Base-by-base conservation (phyloP, 768 basidiomycete species). In the Agrocybe praecox region DNA sequence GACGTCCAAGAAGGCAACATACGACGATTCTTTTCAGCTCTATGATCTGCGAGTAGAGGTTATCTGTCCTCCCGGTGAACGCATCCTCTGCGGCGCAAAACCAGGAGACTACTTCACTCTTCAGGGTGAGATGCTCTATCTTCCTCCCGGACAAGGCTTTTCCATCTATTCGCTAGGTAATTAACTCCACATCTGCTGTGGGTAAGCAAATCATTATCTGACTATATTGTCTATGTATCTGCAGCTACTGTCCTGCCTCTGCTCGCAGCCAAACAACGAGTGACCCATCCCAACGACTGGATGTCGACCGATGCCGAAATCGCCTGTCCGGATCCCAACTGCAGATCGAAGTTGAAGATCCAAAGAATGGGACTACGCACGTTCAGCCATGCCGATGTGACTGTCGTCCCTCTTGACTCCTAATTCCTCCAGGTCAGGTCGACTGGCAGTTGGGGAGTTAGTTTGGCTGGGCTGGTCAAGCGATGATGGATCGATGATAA, bases 321-420 rank as follows among this genome's bases (percentile, higher is more conserved):
- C 24, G 86, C 86, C 0, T 89, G 87, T 62, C 88, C 86, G 0
- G 87, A 88, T 65, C 87, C 87, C 1, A 70, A 85, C 54, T 89
- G 88, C 69, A 79, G 75, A 44, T 86, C 86, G 4, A 71, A 75
- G 11, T 62, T 87, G 67, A 78, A 68, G 60, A 84, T 89, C 18
- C 68, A 68, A 8, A 74, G 86, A 50, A 80, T 76, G 1, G 80
- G 80, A 2, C 44, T 79, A 50, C 69, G 87, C 55, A 78, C 69
- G 10, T 88, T 89, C 66, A 78, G 72, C 12, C 84, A 84, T 65
- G 74, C 74, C 0, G 81, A 85, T 26, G 79, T 79, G 10, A 87
- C 86, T 1, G 79, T 73, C 42, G 79, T 85, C 0, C 78, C 82
- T 5, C 57, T 68, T 17, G 18, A 52, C 15, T 33, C 43, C 10